Evolutionary conservation across 2,329 filamentous ascomycete genomes (phyloP), one percentile per base, ranked within the genome.

Genomic region (Calonectria honghensis): DNA sequence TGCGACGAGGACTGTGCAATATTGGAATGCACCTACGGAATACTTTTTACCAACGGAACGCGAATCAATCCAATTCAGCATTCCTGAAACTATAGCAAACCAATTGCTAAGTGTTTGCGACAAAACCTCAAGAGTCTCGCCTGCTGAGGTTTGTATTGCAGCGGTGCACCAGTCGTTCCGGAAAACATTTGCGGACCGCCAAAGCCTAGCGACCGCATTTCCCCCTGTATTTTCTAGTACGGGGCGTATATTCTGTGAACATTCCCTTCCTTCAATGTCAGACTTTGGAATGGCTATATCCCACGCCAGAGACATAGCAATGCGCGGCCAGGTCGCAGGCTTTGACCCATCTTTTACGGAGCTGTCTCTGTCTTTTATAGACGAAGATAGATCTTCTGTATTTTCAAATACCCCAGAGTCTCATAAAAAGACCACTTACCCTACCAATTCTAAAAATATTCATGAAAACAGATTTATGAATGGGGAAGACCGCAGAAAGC

Each of bases 141-240:
- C 50, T 10, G 65, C 50, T 31, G 50, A 68, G 27, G 65, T 68
- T n/a, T 68, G 65, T 31, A 27, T 68, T 37, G 65, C 65, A 11
- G 65, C 65, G 20, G 35, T 57, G 24, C 65, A 68, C 32, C 65
- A 68, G 9, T 68, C 65, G 50, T 68, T 68, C 27, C 65, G 41
- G 18, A 35, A 52, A 10, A 45, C 32, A 1, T 68, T 68, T 18
- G 32, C 18, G 14, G 50, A 68, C 20, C 65, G 50, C 10, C 50
- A 57, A 24, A 57, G 27, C 35, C 5, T 68, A 20, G 18, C 50
- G 6, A 51, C 27, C 14, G 6, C 37, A 14, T 35, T 68, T 16
- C 24, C 27, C 27, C 6, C 50, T 11, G 32, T 31, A 27, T 13
- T 16, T 57, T 57, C 50, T 9, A 20, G 24, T 7, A 6, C 4